Evolutionary conservation across 2,329 filamentous ascomycete genomes (phyloP).

Genomic region (Hypoxylon sp.): DNA sequence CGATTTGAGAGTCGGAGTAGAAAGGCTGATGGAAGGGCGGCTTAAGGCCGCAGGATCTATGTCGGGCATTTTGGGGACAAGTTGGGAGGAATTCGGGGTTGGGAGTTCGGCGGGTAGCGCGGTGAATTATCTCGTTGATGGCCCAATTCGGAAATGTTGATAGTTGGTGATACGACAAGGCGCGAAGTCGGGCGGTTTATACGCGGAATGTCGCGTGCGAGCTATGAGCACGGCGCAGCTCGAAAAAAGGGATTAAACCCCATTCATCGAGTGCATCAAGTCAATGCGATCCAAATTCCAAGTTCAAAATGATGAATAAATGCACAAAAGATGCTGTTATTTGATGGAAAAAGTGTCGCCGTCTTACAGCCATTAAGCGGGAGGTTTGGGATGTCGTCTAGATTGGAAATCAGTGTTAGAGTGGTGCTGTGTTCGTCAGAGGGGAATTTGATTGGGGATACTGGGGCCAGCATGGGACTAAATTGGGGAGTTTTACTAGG

Average conservation of each 20-base stretch:
- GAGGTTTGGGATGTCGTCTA: conserved; percentile 37
- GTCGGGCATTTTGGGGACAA: conserved; percentile 70
- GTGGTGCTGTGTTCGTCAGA: conserved; percentile 25
- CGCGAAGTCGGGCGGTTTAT: conserved; percentile 44
- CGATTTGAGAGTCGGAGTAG: conserved; percentile 73
- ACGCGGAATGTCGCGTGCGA: conserved; percentile 47
- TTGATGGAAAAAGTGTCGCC: conserved; percentile 46
- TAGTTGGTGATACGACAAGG: conserved; percentile 42
- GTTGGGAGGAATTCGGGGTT: conserved; percentile 34
- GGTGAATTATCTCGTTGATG: conserved; percentile 25
- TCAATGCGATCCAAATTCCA: conserved; percentile 48
- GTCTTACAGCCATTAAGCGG: conserved; percentile 39
- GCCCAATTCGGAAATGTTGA: conserved; percentile 45
- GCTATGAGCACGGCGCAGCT: conserved; percentile 50
- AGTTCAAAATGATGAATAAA: conserved; percentile 45
- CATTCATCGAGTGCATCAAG: conserved; percentile 47
- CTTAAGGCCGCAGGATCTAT: conserved; percentile 79
- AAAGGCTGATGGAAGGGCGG: conserved; percentile 70
- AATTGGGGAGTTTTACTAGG: not conserved
- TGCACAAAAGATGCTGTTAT: conserved; percentile 34
- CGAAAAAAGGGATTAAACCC: conserved; percentile 50
- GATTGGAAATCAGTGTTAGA: conserved; percentile 37
- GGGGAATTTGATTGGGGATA: conserved; percentile 31
- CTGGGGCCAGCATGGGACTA: conserved; percentile 22
- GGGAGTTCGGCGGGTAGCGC: conserved; percentile 41